A percentile compares a stretch with the other conserved stretches of the same genome.
Evolutionary conservation across 768 basidiomycete genomes (phyloP).

Genomic region (Coprinopsis cinerea): DNA sequence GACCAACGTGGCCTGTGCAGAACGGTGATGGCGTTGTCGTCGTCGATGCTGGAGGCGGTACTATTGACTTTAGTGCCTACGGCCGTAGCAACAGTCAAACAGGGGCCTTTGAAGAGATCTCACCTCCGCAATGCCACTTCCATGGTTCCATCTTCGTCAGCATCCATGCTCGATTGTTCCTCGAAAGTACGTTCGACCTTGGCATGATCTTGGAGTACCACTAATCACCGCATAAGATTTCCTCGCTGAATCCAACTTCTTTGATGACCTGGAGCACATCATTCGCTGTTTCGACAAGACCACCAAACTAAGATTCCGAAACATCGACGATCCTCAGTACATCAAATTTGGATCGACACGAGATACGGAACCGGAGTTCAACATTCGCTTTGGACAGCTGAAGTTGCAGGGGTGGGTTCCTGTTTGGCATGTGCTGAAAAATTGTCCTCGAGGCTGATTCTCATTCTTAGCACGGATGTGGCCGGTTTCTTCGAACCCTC

Average conservation of each 20-base stretch:
- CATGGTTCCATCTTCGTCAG: slow-evolving; percentile 41
- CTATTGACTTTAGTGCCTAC: slow-evolving; percentile 53
- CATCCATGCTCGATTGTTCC: slow-evolving; percentile 27
- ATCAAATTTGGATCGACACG: slow-evolving; percentile 15
- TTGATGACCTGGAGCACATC: slow-evolving; percentile 35
- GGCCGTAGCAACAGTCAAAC: slow-evolving; percentile 23
- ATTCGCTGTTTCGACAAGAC: slow-evolving; percentile 36
- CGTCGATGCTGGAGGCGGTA: slow-evolving; percentile 57
- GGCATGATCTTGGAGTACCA: neutral
- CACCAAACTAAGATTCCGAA: slow-evolving; percentile 38
- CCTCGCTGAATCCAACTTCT: neutral
- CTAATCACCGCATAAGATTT: neutral
- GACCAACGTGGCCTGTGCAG: slow-evolving; percentile 18
- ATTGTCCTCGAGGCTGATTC: no score
- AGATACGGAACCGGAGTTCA: slow-evolving; percentile 11
- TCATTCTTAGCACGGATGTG: slow-evolving; percentile 13
- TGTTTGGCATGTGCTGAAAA: no score
- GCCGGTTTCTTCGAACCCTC: slow-evolving; percentile 19
- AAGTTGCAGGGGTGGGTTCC: slow-evolving; percentile 13
- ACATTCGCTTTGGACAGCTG: slow-evolving; percentile 14
- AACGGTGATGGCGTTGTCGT: slow-evolving; percentile 40
- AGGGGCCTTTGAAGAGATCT: slow-evolving; percentile 33
- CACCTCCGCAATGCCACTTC: slow-evolving; percentile 35
- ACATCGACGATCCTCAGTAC: slow-evolving; percentile 16
- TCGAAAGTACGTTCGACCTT: slow-evolving; percentile 24